Base-by-base conservation (phyloP, 768 basidiomycete species). In the Phylloporus sp. region DNA sequence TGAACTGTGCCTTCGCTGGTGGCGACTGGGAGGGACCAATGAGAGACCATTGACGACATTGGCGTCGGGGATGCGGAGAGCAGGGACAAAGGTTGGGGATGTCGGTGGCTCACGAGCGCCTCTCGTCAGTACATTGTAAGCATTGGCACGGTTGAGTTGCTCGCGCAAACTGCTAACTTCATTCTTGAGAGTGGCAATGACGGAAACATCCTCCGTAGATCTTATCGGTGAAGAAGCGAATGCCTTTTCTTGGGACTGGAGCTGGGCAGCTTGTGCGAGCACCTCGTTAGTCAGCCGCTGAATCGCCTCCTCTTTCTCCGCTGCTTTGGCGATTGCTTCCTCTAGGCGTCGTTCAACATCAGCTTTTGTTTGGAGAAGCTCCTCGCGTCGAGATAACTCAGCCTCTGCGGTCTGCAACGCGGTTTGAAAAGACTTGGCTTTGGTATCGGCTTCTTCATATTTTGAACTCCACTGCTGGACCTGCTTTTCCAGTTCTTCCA, bases 81-180 rank as follows among this genome's bases (percentile, higher is more conserved):
- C 77, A 35, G 93, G 89, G 9, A 86, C 83, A 54, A 93, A 94
- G 4, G 89, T 89, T 1, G 93, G 92, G 3, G 90, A 92, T 20
- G 81, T 70, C 5, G 88, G 87, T 18, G 82, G 81, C 15, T 90
- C 83, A 29, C 84, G 82, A 34, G 78, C 65, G 24, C 85, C 81
- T 54, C 84, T 81, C 10, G 90, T 93, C 41, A 96, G 77, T 14
- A 81, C 77, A 56, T 92, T 90, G 57, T 96, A 78, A 9, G 96
- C 91, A 61, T 94, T 92, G n/a, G 91, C 83, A 26, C 95, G 82
- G 58, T 94, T 94, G 54, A 98, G 81, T 63, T 98, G 95, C 62
- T 99, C 96, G 49, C 92, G 90, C 24, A 98, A 77, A 58, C 72
- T 85, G 68, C 86, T 84, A 56, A 99, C 85, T 73, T 99, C 96